These are phyloP conservation scores for Colletotrichum theobromicola DNA, from an alignment of 2,329 filamentous ascomycete genomes.

Conservation along the genomic window DNA sequence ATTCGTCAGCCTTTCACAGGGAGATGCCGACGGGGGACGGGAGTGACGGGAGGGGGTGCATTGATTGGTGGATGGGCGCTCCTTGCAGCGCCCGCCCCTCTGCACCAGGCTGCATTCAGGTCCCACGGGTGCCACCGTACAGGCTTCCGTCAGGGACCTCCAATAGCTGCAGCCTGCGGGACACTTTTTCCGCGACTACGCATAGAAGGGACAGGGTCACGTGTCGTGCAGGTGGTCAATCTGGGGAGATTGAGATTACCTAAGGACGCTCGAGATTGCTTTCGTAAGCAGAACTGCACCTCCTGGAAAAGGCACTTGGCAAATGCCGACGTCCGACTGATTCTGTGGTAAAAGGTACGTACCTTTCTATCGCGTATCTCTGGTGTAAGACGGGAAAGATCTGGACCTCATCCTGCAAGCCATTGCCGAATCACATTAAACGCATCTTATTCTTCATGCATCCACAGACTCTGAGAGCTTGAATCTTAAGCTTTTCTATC, in stretches of 20 bases:
- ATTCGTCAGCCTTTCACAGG: slow-evolving; percentile 20
- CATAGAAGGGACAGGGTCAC: not conserved
- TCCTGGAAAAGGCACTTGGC: not conserved
- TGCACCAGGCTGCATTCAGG: not conserved
- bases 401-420: not conserved
- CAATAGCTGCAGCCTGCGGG: not conserved
- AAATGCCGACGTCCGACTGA: not conserved
- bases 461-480: not conserved
- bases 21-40: slow-evolving; percentile 3
- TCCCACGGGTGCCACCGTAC: not conserved
- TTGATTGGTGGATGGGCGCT: slow-evolving; percentile 14
- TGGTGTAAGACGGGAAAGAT: slow-evolving; percentile 1
- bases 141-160: not conserved
- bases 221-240: not conserved
- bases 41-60: slow-evolving; percentile 7
- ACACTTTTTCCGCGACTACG: not conserved
- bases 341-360: not conserved
- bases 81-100: slow-evolving; percentile 5
- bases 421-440: not conserved
- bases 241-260: not conserved
- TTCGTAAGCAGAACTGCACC: not conserved
- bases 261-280: not conserved
- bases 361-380: not conserved
- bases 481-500: not conserved
- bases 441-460: not conserved